phyloP scores from a whole-genome alignment of 106 monocot species.

The Dendrobium catenatum region DNA sequence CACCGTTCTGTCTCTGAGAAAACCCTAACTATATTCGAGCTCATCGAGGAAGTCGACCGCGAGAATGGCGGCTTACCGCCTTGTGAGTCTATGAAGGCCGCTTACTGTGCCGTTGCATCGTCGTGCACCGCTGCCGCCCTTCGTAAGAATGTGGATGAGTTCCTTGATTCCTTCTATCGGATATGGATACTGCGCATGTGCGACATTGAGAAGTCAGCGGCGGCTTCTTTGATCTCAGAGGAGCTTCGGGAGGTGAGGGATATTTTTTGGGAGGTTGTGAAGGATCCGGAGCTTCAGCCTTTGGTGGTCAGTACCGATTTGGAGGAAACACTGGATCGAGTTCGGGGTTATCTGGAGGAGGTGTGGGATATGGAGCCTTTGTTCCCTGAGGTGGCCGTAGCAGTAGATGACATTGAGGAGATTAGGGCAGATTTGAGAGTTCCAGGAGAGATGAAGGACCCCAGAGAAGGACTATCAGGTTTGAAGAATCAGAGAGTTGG shows the following conservation, averaged over 20 bases:
- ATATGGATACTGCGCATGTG: conserved; percentile 1
- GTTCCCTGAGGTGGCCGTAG: not conserved
- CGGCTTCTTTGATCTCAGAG: not conserved
- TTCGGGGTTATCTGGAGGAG: conserved; percentile 8
- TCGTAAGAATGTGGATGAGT: not conserved
- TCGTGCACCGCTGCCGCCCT: not conserved
- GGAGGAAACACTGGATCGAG: conserved; percentile 1
- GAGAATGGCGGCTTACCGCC: not conserved
- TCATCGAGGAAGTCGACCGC: conserved; percentile 12
- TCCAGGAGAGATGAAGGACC: not conserved
- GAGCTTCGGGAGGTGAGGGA: conserved; percentile 9
- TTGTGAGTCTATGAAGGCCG: conserved; percentile 2
- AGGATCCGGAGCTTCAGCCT: not conserved
- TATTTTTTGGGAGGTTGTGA: conserved; percentile 4
- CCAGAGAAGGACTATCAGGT: not conserved
- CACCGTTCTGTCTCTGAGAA: not conserved
- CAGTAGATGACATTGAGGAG: not conserved
- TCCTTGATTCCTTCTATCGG: not conserved
- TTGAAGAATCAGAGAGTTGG: not conserved
- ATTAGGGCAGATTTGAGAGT: not conserved
- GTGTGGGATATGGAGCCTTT: conserved; percentile 6
- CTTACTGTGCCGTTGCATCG: conserved; percentile 3
- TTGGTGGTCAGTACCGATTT: not conserved
- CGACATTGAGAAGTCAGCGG: conserved; percentile 6
- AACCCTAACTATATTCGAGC: conserved; percentile 4